These are phyloP conservation scores for Oropetium thomaeum DNA, from an alignment of 176 grass and related monocot genomes.

Conservation along the genomic window DNA sequence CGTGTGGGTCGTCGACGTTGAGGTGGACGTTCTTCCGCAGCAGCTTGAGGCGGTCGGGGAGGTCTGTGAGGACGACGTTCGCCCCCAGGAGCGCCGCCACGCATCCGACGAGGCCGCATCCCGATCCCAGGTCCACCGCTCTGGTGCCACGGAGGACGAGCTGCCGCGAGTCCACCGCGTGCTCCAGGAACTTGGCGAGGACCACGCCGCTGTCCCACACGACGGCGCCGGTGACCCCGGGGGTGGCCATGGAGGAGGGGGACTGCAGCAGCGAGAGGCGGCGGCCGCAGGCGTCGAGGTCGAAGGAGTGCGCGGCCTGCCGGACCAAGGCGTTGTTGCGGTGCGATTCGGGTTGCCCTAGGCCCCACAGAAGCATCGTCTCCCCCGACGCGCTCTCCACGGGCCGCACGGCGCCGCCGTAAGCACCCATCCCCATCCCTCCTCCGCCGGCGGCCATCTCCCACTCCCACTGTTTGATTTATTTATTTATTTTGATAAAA, in stretches of 20 bases:
- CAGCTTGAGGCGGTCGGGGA: conserved; percentile 79
- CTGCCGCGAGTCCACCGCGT: conserved; percentile 47
- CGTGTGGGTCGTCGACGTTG: conserved; percentile 28
- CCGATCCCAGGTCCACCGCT: conserved; percentile 71
- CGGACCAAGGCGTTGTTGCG: conserved; percentile 73
- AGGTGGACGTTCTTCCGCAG: conserved; percentile 68
- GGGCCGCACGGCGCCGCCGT: conserved; percentile 17
- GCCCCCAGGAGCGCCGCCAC: conserved; percentile 59
- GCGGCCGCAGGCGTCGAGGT: conserved; percentile 69
- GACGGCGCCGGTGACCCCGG: conserved; percentile 76
- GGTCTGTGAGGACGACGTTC: conserved; percentile 63
- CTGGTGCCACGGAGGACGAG: conserved; percentile 40
- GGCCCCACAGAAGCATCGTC: conserved; percentile 70
- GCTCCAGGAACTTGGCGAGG: conserved; percentile 91
- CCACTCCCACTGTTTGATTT: too few relatives aligned
- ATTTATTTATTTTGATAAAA: too few relatives aligned
- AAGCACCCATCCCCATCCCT: conserved; percentile 45
- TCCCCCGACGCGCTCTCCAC: conserved; percentile 55
- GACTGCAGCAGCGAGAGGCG: conserved; percentile 67
- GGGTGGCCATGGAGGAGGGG: conserved; percentile 62
- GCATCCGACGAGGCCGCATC: conserved; percentile 72
- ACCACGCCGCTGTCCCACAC: conserved; percentile 93
- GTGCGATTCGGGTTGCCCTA: conserved; percentile 53
- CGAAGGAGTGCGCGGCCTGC: conserved; percentile 45
- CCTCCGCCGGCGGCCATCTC: background rate